phyloP scores from a whole-genome alignment of 495 filamentous ascomycete genomes.

The Astrothelium macrocarpum region DNA sequence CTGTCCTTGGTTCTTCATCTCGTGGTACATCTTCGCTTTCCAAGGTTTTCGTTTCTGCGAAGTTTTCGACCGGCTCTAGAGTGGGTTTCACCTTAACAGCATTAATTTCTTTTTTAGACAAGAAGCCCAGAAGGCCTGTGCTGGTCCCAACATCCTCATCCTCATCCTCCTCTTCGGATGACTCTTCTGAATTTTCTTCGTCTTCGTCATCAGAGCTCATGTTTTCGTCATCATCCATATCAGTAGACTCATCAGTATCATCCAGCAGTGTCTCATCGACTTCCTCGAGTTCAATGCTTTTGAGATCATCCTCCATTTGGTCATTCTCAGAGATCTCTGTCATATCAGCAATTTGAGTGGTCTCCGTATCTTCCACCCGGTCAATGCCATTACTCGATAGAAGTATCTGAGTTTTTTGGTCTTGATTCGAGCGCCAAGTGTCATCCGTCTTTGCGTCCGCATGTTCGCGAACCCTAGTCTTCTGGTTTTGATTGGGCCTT shows the following conservation, averaged over 20 bases:
- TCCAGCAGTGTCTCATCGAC: conserved; percentile 58
- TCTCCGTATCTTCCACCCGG: not conserved
- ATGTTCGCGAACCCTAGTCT: not conserved
- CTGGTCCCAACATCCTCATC: conserved; percentile 30
- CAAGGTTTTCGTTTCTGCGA: not conserved
- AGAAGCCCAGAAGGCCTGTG: conserved; percentile 46
- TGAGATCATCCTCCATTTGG: not conserved
- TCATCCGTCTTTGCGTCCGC: not conserved
- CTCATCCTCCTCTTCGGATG: conserved; percentile 26
- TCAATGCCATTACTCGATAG: not conserved
- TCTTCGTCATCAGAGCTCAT: conserved; percentile 59
- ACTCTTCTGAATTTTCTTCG: conserved; percentile 38
- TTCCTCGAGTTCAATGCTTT: conserved; percentile 47
- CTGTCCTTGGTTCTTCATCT: not conserved
- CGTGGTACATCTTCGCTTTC: not conserved
- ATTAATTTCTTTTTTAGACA: conserved; percentile 38
- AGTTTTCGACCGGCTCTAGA: not conserved
- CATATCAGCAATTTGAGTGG: not conserved
- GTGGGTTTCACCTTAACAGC: not conserved
- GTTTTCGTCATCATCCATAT: conserved; percentile 69
- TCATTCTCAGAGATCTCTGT: not conserved
- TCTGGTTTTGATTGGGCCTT: not conserved
- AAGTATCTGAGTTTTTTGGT: not conserved
- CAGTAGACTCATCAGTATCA: conserved; percentile 71
- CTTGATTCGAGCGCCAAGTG: not conserved